These are phyloP conservation scores for Pseudopithomyces maydicus DNA, from an alignment of 2,329 filamentous ascomycete genomes.

Conservation along the genomic window DNA sequence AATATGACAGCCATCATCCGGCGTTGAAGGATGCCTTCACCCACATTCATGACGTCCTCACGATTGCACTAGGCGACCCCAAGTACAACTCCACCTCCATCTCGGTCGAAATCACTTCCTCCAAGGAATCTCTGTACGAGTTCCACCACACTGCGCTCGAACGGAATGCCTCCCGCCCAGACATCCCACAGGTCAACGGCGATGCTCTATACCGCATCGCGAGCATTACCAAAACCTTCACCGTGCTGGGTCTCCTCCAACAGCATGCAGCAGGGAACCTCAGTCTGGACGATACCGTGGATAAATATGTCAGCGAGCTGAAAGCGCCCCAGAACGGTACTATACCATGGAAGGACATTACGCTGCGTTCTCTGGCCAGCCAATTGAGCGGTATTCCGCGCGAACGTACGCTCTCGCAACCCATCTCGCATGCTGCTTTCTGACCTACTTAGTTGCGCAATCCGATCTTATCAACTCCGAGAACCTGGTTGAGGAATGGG, in stretches of 20 bases:
- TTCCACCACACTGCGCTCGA: slow-evolving; percentile 45
- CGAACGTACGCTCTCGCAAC: slow-evolving; percentile 33
- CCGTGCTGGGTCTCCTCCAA: slow-evolving; percentile 37
- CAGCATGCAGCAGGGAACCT: slow-evolving; percentile 41
- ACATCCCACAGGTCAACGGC: slow-evolving; percentile 42
- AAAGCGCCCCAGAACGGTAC: slow-evolving; percentile 32
- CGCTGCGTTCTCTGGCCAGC: slow-evolving; percentile 48
- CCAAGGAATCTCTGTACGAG: slow-evolving; percentile 45
- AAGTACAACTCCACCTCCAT: slow-evolving; percentile 44
- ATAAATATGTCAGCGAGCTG: slow-evolving; percentile 40
- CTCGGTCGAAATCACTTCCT: slow-evolving; percentile 49
- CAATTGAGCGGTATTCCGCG: slow-evolving; percentile 50
- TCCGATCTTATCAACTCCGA: slow-evolving; percentile 31
- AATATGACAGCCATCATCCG: slow-evolving; percentile 32
- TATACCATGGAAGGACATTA: slow-evolving; percentile 50
- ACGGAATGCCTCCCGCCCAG: slow-evolving; percentile 44
- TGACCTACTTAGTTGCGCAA: slow-evolving; percentile 30
- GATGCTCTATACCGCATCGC: slow-evolving; percentile 49
- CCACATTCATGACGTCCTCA: slow-evolving; percentile 32
- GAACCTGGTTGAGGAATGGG: slow-evolving; percentile 20
- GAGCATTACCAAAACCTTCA: slow-evolving; percentile 44
- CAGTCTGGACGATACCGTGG: slow-evolving; percentile 40
- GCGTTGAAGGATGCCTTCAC: slow-evolving; percentile 36
- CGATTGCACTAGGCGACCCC: slow-evolving; percentile 27
- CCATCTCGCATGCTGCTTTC: neutral